Conservation (phyloP, 106 monocot genomes). For the Apostasia shenzhenica region DNA sequence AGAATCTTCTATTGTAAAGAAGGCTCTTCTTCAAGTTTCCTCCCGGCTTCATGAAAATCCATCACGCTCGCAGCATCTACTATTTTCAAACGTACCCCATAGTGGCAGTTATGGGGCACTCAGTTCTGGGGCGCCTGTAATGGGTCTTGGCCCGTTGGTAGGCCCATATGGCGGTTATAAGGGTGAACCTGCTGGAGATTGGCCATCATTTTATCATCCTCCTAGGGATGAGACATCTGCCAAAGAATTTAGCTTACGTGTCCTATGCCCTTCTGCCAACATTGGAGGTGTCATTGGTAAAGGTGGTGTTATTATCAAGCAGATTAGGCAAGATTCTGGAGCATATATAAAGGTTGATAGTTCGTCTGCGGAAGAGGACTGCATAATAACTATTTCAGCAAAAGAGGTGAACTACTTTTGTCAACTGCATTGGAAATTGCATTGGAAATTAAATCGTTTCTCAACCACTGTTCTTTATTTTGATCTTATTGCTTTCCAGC, state of each 20-base stretch:
- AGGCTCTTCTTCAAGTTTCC: constrained; percentile 74
- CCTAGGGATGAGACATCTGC: constrained; percentile 69
- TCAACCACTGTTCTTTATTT: neutral
- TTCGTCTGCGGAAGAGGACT: constrained; percentile 54
- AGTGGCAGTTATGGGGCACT: constrained; percentile 36
- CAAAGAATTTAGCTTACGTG: constrained; percentile 69
- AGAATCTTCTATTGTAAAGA: constrained; percentile 67
- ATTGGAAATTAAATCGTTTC: neutral
- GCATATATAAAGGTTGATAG: constrained; percentile 68
- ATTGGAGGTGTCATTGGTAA: constrained; percentile 96
- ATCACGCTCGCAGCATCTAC: constrained; percentile 74
- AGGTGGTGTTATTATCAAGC: constrained; percentile 64
- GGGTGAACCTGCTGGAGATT: constrained; percentile 56
- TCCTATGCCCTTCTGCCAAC: constrained; percentile 64
- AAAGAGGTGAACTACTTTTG: constrained; percentile 39
- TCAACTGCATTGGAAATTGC: neutral
- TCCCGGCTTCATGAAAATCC: constrained; percentile 86
- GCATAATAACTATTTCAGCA: constrained; percentile 64
- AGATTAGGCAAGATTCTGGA: constrained; percentile 74
- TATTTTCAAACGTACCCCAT: constrained; percentile 34
- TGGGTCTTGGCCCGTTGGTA: constrained; percentile 43
- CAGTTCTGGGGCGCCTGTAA: constrained; percentile 34
- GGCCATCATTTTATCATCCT: constrained; percentile 51
- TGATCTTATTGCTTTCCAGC: constrained; percentile 26
- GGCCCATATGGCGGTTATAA: constrained; percentile 73